Evolutionary conservation across 805 yeast genomes (phyloP).

Genomic region (Aciculoconidium aculeatum): DNA sequence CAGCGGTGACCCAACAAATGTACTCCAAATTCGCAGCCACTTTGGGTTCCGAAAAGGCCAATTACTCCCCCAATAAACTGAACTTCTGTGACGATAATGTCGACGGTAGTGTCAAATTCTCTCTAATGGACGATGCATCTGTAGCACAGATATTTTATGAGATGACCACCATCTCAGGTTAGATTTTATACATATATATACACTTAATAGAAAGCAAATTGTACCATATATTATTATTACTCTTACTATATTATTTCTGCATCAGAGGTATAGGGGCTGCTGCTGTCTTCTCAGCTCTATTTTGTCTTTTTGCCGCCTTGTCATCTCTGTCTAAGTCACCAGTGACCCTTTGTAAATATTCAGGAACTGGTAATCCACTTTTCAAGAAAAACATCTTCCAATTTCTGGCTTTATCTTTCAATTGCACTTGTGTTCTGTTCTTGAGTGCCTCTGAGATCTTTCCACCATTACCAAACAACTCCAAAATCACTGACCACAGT

Average conservation of each 20-base stretch:
- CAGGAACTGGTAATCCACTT: slow-evolving; percentile 71
- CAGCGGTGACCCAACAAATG: slow-evolving; percentile 4
- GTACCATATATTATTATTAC: too few relatives aligned
- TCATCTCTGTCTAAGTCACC: slow-evolving; percentile 69
- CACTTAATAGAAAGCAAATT: too few relatives aligned
- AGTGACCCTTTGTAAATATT: slow-evolving; percentile 74
- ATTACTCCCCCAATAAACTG: slow-evolving; percentile 8
- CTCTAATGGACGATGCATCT: slow-evolving; percentile 17
- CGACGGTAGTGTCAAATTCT: slow-evolving; percentile 7
- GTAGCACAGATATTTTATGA: slow-evolving; percentile 17
- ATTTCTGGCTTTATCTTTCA: slow-evolving; percentile 94
- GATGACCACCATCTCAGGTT: slow-evolving; percentile 4
- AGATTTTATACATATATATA: too few relatives aligned
- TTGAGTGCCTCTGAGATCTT: slow-evolving; percentile 74
- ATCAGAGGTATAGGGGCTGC: slow-evolving; percentile 34
- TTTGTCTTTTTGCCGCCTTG: slow-evolving; percentile 26
- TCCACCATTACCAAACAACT: slow-evolving; percentile 93
- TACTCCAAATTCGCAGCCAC: slow-evolving; percentile 6
- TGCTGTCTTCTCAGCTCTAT: slow-evolving; percentile 30
- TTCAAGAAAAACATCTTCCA: slow-evolving; percentile 86
- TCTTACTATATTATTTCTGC: slow-evolving; percentile 6
- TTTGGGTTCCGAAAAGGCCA: slow-evolving; percentile 2
- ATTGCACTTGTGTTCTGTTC: slow-evolving; percentile 83
- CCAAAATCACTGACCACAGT: slow-evolving; percentile 87
- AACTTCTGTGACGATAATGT: slow-evolving; percentile 7